These are phyloP conservation scores for Talaromyces sp. DNA, from an alignment of 2,329 filamentous ascomycete species.

Conservation along the genomic window DNA sequence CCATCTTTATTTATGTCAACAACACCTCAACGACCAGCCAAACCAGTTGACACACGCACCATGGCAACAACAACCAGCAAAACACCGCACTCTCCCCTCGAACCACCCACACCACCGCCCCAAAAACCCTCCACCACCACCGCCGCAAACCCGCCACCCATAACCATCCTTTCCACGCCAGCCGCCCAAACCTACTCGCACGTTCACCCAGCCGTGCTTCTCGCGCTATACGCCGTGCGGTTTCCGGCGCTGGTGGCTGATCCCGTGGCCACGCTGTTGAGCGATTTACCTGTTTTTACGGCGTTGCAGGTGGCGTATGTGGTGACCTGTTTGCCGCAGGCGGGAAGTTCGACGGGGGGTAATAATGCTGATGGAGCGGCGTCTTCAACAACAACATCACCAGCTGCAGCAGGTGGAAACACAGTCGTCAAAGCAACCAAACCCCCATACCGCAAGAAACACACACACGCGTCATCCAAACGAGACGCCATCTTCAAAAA, in stretches of 20 bases:
- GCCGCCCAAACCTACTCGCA: conserved; percentile 55
- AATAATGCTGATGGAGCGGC: background rate
- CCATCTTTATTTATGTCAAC: too few relatives aligned
- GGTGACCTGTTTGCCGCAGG: conserved; percentile 55
- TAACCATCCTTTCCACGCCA: conserved; percentile 44
- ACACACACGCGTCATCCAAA: background rate
- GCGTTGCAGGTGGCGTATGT: conserved; percentile 59
- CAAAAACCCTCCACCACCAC: conserved; percentile 2
- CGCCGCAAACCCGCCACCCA: conserved; percentile 30
- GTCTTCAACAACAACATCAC: background rate
- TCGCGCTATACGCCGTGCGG: conserved; percentile 57
- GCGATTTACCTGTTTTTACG: conserved; percentile 57
- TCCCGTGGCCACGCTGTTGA: conserved; percentile 60
- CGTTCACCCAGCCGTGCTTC: conserved; percentile 62
- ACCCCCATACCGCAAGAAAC: conserved; percentile 3
- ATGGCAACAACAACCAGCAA: conserved; percentile 3
- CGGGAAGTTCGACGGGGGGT: conserved; percentile 25
- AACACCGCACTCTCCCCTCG: background rate
- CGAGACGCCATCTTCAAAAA: conserved; percentile 4
- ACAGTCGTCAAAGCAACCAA: conserved; percentile 3
- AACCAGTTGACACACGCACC: background rate
- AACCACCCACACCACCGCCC: background rate
- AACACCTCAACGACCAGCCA: background rate
- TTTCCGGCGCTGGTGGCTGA: conserved; percentile 66
- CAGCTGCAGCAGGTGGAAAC: background rate